Evolutionary conservation across 805 yeast genomes (phyloP), one percentile per base, ranked within the genome.

Genomic region (Metschnikowia peoriensis): DNA sequence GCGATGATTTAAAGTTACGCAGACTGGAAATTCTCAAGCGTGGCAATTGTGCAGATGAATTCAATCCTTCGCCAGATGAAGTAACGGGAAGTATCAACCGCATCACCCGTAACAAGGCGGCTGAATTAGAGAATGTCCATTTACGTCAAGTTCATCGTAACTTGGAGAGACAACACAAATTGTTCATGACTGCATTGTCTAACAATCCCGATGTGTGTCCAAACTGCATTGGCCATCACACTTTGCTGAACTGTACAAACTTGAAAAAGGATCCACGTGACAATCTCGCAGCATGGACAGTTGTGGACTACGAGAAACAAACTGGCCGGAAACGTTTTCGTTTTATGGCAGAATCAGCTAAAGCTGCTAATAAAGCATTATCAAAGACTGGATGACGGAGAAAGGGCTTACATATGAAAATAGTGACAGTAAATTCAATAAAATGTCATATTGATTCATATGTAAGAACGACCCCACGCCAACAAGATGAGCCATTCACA

Each of bases 131-230:
- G 35, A 22, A 22, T 3, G 6, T 4, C 6, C 2, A 9, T 4
- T 32, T 32, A 6, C 35, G 10, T 6, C 35, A 32, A 32, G 14
- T 4, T 3, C 2, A 4, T 12, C 35, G 14, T 2, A 32, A 32
- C 6, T 12, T 10, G 12, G 6, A 32, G 14, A 32, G 6, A 12
- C 35, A 32, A 9, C 35, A 2, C 35, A 9, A 32, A 12, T 9
- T 32, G 6, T 32, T 32, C 14, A 32, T 32, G 35, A 9, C 3
- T 4, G 35, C 35, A 32, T 15, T 42, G 11, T n/a, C 41, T 14
- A 37, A 44, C 1, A 40, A 44, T 15, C 47, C 47, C 9, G 47
- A 44, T 17, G 17, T 44, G 4, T 44, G 47, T 27, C 41, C 41
- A 8, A 44, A 44, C 27, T 44, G 47, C 37, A 40, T 44, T 12